These are phyloP conservation scores for Xylaria intraflava DNA, from an alignment of 495 filamentous ascomycete species.

Conservation along the genomic window DNA sequence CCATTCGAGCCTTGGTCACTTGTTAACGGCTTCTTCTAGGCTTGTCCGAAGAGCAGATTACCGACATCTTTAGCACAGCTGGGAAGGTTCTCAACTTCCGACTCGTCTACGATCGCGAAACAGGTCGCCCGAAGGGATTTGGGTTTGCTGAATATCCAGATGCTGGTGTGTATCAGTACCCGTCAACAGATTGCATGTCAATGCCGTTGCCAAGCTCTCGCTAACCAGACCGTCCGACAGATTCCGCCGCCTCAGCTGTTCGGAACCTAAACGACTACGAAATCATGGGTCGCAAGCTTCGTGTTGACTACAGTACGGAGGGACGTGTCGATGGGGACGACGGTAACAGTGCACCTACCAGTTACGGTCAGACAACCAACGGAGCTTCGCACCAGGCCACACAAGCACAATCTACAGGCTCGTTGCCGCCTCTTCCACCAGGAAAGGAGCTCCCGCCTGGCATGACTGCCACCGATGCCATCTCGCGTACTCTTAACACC, in stretches of 20 bases:
- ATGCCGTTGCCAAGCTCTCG: neutral
- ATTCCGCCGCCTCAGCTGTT: slow-evolving; percentile 88
- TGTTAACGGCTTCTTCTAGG: slow-evolving; percentile 46
- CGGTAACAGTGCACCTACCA: slow-evolving; percentile 42
- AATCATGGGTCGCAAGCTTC: slow-evolving; percentile 87
- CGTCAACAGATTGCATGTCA: neutral
- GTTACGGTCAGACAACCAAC: slow-evolving; percentile 30
- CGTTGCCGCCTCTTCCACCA: slow-evolving; percentile 72
- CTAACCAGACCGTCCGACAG: slow-evolving; percentile 33
- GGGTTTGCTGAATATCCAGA: slow-evolving; percentile 94
- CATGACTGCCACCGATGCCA: slow-evolving; percentile 79
- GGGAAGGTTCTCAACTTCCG: slow-evolving; percentile 90
- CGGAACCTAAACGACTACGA: slow-evolving; percentile 95
- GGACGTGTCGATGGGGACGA: slow-evolving; percentile 66
- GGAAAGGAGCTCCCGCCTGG: slow-evolving; percentile 77
- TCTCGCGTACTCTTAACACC: slow-evolving; percentile 78
- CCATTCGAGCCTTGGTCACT: neutral
- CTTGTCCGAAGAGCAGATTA: slow-evolving; percentile 90
- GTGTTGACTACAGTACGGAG: slow-evolving; percentile 93
- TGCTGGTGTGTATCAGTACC: slow-evolving; percentile 35
- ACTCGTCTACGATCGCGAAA: slow-evolving; percentile 92
- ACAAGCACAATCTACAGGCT: slow-evolving; percentile 20
- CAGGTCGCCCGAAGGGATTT: slow-evolving; percentile 90
- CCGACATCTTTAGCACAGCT: slow-evolving; percentile 78
- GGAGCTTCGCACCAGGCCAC: slow-evolving; percentile 14